These are phyloP conservation scores for Atalantia buxifolia DNA, from an alignment of 345 rosid genomes.

Conservation along the genomic window DNA sequence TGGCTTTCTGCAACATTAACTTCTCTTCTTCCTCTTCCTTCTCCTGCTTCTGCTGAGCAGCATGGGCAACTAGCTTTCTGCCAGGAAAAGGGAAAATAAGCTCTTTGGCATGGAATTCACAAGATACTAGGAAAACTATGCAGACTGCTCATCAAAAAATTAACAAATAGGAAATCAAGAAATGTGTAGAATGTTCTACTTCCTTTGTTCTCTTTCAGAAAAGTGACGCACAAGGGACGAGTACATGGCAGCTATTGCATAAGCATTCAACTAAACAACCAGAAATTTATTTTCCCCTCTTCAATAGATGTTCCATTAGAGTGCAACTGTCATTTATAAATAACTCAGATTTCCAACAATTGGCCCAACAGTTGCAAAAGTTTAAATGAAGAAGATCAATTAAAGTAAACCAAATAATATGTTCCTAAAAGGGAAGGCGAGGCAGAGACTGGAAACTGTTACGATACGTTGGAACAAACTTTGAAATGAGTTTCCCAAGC, in stretches of 20 bases:
- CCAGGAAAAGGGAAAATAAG: constrained; percentile 1
- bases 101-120: constrained; percentile 5
- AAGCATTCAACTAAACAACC: neutral
- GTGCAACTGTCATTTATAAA: neutral
- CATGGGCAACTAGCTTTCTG: constrained; percentile 79
- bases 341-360: neutral
- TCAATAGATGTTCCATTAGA: too few species aligned
- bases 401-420: neutral
- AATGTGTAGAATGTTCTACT: neutral
- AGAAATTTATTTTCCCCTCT: neutral
- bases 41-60: constrained; percentile 67
- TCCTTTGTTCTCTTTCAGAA: neutral
- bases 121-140: neutral
- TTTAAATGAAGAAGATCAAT: too few species aligned
- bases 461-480: neutral
- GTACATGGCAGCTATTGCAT: neutral
- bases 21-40: constrained; percentile 86
- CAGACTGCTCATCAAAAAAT: neutral
- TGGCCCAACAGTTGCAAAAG: neutral
- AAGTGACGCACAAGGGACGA: neutral
- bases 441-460: neutral
- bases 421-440: neutral
- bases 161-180: neutral
- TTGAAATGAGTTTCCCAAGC: neutral
- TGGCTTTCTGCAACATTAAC: constrained; percentile 60